phyloP scores from a whole-genome alignment of 2,329 filamentous ascomycete species.

The Trichoderma gracile region DNA sequence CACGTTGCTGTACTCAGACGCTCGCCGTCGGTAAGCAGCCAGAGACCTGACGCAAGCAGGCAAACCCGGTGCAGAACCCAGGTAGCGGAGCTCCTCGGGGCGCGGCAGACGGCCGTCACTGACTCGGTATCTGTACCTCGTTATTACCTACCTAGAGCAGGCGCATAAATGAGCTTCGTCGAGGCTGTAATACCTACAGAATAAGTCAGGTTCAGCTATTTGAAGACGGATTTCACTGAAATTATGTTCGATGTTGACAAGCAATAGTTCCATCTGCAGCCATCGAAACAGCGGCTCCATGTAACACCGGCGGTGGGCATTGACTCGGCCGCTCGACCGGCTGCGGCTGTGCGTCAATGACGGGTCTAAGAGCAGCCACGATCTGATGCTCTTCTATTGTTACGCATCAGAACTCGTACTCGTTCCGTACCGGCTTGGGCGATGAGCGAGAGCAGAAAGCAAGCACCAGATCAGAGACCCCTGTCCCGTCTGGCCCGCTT shows the following conservation, averaged over 20 bases:
- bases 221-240: no score
- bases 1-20: neutral
- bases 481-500: conserved; percentile 21
- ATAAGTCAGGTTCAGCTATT: no score
- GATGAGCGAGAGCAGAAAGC: conserved; percentile 1
- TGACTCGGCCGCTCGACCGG: neutral
- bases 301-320: conserved; percentile 19
- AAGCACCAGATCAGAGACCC: neutral
- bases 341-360: conserved; percentile 17
- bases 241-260: no score
- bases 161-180: neutral
- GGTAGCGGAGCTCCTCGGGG: conserved; percentile 14
- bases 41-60: neutral
- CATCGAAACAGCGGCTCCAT: neutral
- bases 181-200: neutral
- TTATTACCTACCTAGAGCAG: neutral
- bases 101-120: neutral
- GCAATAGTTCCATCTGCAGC: no score
- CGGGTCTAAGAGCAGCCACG: neutral
- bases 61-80: neutral
- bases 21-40: neutral
- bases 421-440: neutral
- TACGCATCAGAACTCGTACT: neutral
- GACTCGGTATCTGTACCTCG: neutral
- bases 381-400: neutral